Evolutionary conservation across 371 early-diverging fungal genomes (phyloP), one percentile per base, ranked within the genome.

Genomic region (Mucor saturninus): DNA sequence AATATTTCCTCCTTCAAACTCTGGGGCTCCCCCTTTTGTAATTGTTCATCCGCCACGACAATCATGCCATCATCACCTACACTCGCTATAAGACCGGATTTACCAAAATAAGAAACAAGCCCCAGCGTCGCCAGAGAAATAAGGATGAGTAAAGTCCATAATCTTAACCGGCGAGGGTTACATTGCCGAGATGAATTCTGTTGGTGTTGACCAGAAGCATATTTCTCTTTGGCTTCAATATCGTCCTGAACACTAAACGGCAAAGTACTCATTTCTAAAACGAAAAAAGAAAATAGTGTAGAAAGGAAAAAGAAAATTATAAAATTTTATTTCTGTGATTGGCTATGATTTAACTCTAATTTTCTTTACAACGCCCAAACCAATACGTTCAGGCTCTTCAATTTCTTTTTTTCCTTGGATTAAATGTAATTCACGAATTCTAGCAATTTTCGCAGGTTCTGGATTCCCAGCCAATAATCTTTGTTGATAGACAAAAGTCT

Each of bases 361-460:
- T 30, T 42, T 55, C 42, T 64, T 64, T 2, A 57, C 39, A 8
- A 48, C 39, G 46, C 55, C 61, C 30, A 54, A 67, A 38, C 50
- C 50, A 9, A 63, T 58, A 30, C 59, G 65, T 26, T 73, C 69
- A 3, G 89, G 86, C 1, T 76, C 42, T 67, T 83, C 86, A 49
- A 92, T 91, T 13, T 82, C 86, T 31, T 69, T 69, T 69, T 83
- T 90, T 32, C 89, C 84, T 59, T 87, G 81, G 32, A 92, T 79
- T 62, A 92, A 65, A 35, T 74, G 75, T 35, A 92, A 71, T 64
- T 92, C 92, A 51, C 88, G 86, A 2, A 64, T 75, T 32, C 74
- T 78, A 11, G 89, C 79, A 30, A 77, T 26, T 40, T 75, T 64
- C 37, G 85, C 62, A 38, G 79, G 60, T 46, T 72, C 62, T 35